phyloP scores from a whole-genome alignment of 2,329 filamentous ascomycete genomes.

The Colletotrichum orbiculare region DNA sequence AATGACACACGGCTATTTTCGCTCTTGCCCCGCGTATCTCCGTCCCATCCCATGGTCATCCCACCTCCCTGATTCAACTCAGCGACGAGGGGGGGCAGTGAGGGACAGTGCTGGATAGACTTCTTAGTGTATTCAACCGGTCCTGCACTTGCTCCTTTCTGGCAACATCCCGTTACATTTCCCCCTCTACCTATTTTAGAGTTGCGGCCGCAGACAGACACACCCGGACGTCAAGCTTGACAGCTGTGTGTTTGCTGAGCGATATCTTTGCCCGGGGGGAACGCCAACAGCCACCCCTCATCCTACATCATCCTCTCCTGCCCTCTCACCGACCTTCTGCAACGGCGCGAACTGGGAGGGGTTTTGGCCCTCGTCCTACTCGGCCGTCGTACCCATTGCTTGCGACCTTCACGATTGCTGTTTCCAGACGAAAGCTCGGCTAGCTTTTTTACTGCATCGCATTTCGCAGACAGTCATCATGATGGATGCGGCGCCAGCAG shows the following conservation, averaged over 20 bases:
- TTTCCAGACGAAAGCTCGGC: slow-evolving; percentile 13
- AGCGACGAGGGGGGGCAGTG: slow-evolving; percentile 34
- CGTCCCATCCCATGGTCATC: slow-evolving; percentile 19
- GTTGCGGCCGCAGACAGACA: slow-evolving; percentile 12
- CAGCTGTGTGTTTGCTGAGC: not conserved
- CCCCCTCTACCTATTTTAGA: not conserved
- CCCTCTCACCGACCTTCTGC: slow-evolving; percentile 22
- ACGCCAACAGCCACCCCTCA: slow-evolving; percentile 4
- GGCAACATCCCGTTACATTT: slow-evolving; percentile 7
- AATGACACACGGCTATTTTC: slow-evolving; percentile 18
- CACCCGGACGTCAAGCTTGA: not conserved
- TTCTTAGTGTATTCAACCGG: slow-evolving; percentile 28
- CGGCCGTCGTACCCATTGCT: too few species aligned
- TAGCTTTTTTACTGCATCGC: not conserved
- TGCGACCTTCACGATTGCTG: not conserved
- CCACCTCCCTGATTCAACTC: slow-evolving; percentile 35
- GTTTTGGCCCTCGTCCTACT: slow-evolving; percentile 6
- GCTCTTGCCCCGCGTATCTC: slow-evolving; percentile 29
- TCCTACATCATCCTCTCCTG: not conserved
- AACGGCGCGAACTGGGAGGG: slow-evolving; percentile 1
- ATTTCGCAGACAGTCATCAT: slow-evolving; percentile 1
- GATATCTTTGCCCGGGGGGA: slow-evolving; percentile 8
- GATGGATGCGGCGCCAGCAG: slow-evolving; percentile 32
- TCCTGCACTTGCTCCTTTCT: slow-evolving; percentile 37
- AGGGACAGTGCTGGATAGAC: slow-evolving; percentile 38